Evolutionary conservation across 2,329 filamentous ascomycete genomes (phyloP), one percentile per base, ranked within the genome.

Genomic region (Aureobasidium pullulans): DNA sequence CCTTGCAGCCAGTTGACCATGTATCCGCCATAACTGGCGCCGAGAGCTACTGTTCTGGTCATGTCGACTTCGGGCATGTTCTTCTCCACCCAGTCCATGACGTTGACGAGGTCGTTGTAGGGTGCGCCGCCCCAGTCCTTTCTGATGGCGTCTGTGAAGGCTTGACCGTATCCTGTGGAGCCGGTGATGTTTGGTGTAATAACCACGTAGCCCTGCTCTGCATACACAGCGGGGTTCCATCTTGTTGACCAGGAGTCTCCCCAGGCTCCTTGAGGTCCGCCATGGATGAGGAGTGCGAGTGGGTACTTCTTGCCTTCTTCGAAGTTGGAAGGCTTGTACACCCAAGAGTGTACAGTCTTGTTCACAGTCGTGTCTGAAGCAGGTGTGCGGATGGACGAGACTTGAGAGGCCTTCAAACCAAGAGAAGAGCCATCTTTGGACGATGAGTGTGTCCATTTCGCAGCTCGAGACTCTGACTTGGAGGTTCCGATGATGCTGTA

Each of bases 1-100:
- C 92, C 92, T 73, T 96, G 90, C 66, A 96, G 90, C 91, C 92
- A 96, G 71, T 96, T 89, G 63, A 89, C 84, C 87, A 90, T 89
- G 68, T 84, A 89, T 4, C 87, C 87, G 34, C 87, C 87, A 65
- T 89, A 90, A 9, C 82, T 86, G 0, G 88, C 89, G 5, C 89
- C 89, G 0, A 90, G 75, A 1, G 87, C 88, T 0, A 94, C 88
- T 1, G 88, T 84, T 10, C 84, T 80, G 3, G 77, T 71, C 0
- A 83, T 87, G 68, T 94, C 88, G 39, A 91, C 82, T 65, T 86
- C 89, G 1, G 77, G 70, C 66, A 92, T 72, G 59, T 88, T 79
- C 32, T 82, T 73, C 64, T 82, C 80, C 47, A 96, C 81, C 71
- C 89, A 84, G 64, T 93, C 86, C 69, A 91, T 90, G 62, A 86